A percentile compares a stretch with the other conserved stretches of the same genome.
phyloP scores from a whole-genome alignment of 1,284 basidiomycete genomes.

The Tausonia pullulans region DNA sequence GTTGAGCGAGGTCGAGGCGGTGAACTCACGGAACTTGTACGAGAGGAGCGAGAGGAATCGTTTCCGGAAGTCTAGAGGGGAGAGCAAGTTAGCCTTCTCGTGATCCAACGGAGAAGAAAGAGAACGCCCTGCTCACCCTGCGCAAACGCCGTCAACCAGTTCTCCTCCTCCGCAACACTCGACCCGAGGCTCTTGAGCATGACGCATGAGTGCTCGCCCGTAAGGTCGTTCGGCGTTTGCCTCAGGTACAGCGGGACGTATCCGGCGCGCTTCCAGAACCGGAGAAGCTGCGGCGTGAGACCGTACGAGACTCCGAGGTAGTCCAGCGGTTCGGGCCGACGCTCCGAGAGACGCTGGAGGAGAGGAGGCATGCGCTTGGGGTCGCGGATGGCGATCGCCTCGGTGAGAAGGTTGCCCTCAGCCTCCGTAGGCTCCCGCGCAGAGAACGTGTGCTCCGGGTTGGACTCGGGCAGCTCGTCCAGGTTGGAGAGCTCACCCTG shows the following conservation, averaged over 20 bases:
- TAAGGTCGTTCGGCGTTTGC: conserved; percentile 87
- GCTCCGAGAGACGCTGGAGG: conserved; percentile 79
- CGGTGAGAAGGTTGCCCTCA: conserved; percentile 50
- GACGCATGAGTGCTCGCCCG: conserved; percentile 91
- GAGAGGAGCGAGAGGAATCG: conserved; percentile 83
- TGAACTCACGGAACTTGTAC: conserved; percentile 90
- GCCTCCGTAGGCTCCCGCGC: conserved; percentile 18
- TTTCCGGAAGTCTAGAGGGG: conserved; percentile 65
- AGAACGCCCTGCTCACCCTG: conserved; percentile 47
- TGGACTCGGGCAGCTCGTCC: conserved; percentile 56
- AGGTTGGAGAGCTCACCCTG: conserved; percentile 82
- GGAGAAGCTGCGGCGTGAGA: conserved; percentile 72
- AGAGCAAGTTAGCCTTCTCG: background rate
- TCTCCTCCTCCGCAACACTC: conserved; percentile 39
- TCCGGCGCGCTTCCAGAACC: conserved; percentile 94
- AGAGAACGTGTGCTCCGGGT: conserved; percentile 2
- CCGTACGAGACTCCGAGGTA: conserved; percentile 97
- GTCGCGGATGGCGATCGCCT: conserved; percentile 63
- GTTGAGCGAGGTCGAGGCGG: conserved; percentile 72
- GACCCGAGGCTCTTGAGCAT: conserved; percentile 66
- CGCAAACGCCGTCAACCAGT: conserved; percentile 84
- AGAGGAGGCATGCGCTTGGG: conserved; percentile 80
- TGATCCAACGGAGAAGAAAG: background rate
- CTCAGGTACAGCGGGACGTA: conserved; percentile 87
- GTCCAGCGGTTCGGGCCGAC: conserved; percentile 81